Evolutionary conservation across 768 basidiomycete genomes (phyloP).

Genomic region (Psilocybe azurescens): DNA sequence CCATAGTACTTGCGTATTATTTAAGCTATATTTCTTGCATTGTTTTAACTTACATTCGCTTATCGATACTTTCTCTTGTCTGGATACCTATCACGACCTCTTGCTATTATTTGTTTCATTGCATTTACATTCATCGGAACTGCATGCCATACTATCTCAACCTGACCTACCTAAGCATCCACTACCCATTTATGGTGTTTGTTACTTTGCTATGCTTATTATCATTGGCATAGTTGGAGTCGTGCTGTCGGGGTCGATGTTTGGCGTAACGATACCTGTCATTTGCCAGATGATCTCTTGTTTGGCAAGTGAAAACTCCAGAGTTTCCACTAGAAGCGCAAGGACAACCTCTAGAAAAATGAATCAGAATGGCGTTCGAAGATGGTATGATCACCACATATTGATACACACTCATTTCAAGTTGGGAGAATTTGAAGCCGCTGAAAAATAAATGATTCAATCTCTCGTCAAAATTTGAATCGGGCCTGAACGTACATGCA

Average conservation of each 20-base stretch:
- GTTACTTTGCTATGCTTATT: constrained; percentile 10
- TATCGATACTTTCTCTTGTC: neutral
- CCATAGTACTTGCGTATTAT: neutral
- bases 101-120: neutral
- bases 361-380: neutral
- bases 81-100: too few relatives aligned
- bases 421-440: constrained; percentile 59
- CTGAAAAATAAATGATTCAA: constrained; percentile 23
- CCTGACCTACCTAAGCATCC: too few relatives aligned
- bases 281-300: constrained; percentile 33
- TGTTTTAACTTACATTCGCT: neutral
- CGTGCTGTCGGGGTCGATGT: constrained; percentile 1
- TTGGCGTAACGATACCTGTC: constrained; percentile 29
- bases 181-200: too few relatives aligned
- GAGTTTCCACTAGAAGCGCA: constrained; percentile 21
- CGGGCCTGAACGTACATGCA: constrained; percentile 44
- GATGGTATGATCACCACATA: neutral
- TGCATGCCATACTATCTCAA: neutral
- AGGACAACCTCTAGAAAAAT: constrained; percentile 28
- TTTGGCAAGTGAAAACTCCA: constrained; percentile 27
- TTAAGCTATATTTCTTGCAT: neutral
- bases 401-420: constrained; percentile 52
- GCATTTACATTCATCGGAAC: neutral
- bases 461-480: too few relatives aligned
- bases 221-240: constrained; percentile 14